Evolutionary conservation across 768 basidiomycete genomes (phyloP).

Genomic region (Boletus coccyginus): DNA sequence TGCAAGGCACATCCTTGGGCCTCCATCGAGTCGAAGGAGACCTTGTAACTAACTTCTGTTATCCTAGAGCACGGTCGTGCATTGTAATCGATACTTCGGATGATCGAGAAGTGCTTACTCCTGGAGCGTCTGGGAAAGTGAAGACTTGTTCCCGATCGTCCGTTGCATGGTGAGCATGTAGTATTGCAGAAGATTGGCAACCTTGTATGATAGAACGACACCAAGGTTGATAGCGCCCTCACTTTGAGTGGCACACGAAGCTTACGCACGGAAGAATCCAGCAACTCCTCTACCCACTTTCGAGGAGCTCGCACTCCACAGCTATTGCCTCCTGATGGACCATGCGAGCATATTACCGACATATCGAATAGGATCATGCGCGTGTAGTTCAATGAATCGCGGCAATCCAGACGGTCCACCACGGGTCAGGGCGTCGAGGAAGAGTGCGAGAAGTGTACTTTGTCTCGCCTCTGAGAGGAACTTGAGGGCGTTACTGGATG

Average conservation of each 20-base stretch:
- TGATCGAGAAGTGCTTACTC: constrained; percentile 52
- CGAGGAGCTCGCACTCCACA: constrained; percentile 91
- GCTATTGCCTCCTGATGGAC: constrained; percentile 91
- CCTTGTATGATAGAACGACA: constrained; percentile 66
- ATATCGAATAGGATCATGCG: constrained; percentile 95
- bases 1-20: constrained; percentile 70
- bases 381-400: constrained; percentile 94
- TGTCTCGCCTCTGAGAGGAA: constrained; percentile 82
- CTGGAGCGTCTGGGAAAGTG: constrained; percentile 70
- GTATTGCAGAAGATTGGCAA: constrained; percentile 93
- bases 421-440: constrained; percentile 84
- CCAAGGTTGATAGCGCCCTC: background rate
- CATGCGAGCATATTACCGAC: constrained; percentile 98
- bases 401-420: constrained; percentile 84
- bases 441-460: constrained; percentile 71
- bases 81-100: background rate
- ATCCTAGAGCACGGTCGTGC: constrained; percentile 47
- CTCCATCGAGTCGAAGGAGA: constrained; percentile 87
- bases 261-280: constrained; percentile 81
- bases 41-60: constrained; percentile 73
- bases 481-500: constrained; percentile 67
- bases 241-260: constrained; percentile 90
- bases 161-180: constrained; percentile 90
- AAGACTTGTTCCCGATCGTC: constrained; percentile 82
- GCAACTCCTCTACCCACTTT: constrained; percentile 73